Evolutionary conservation across 2,329 filamentous ascomycete genomes (phyloP).

Genomic region (Neofusicoccum sp.): DNA sequence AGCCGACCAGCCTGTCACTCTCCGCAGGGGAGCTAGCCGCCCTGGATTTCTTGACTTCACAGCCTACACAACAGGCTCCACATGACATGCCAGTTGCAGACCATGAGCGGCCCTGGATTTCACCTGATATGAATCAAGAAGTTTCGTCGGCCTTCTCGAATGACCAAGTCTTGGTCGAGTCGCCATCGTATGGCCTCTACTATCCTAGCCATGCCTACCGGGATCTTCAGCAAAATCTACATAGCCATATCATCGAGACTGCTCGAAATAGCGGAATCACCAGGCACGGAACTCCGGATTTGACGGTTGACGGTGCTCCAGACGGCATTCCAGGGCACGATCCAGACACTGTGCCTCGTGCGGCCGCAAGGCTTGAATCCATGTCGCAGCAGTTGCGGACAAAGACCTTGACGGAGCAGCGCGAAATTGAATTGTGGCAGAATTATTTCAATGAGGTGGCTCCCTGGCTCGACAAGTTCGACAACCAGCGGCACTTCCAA

Average conservation of each 20-base stretch:
- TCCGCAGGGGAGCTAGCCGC: conserved; percentile 19
- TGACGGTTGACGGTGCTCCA: not conserved
- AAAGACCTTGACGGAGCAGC: conserved; percentile 22
- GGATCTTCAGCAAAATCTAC: conserved; percentile 27
- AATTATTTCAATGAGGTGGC: conserved; percentile 57
- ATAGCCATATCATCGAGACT: conserved; percentile 27
- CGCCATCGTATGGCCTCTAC: conserved; percentile 25
- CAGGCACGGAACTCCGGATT: conserved; percentile 23
- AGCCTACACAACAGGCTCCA: not conserved
- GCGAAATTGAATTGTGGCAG: conserved; percentile 27
- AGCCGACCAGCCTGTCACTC: not conserved
- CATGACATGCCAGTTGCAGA: conserved; percentile 6
- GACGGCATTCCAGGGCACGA: not conserved
- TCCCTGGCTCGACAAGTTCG: conserved; percentile 61
- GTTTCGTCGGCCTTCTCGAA: conserved; percentile 17
- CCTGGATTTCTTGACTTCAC: conserved; percentile 17
- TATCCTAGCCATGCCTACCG: conserved; percentile 26
- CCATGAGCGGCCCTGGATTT: conserved; percentile 14
- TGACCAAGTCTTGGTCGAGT: conserved; percentile 11
- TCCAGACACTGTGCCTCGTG: conserved; percentile 1
- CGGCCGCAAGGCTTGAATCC: conserved; percentile 11
- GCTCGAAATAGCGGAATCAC: conserved; percentile 24
- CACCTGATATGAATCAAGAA: conserved; percentile 15
- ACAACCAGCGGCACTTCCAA: conserved; percentile 56
- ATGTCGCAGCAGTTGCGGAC: not conserved